Percentiles rank a stretch among this genome's conserved stretches.
Evolutionary conservation across 1,284 basidiomycete genomes (phyloP).

Genomic region (Trametes pubescens): DNA sequence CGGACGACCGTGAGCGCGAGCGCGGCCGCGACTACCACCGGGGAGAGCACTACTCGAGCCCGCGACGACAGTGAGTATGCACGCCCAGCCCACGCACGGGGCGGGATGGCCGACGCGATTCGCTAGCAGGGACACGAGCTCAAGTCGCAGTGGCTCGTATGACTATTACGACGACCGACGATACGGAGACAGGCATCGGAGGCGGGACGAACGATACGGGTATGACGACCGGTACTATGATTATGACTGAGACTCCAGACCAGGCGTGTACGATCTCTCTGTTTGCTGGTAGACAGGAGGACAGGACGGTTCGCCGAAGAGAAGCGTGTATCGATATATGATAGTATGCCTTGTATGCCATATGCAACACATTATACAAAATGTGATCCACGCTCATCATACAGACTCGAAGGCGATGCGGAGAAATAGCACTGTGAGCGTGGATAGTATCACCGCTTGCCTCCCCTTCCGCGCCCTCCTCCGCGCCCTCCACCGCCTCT

Average conservation of each 20-base stretch:
- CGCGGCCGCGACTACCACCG: constrained; percentile 25
- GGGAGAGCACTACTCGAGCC: constrained; percentile 9
- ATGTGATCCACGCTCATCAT: not conserved
- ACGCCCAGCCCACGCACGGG: constrained; percentile 4
- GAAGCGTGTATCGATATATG: constrained; percentile 14
- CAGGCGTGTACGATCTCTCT: not conserved
- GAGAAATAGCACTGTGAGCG: not conserved
- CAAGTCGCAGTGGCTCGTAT: constrained; percentile 20
- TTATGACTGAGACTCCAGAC: constrained; percentile 5
- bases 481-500: constrained; percentile 12
- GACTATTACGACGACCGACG: constrained; percentile 16
- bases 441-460: constrained; percentile 27
- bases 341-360: constrained; percentile 17
- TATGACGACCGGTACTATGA: constrained; percentile 1
- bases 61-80: constrained; percentile 26
- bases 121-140: constrained; percentile 19
- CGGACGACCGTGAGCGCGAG: constrained; percentile 9
- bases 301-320: not conserved
- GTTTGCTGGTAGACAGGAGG: not conserved
- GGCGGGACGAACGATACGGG: constrained; percentile 18
- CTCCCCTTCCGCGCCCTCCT: constrained; percentile 28
- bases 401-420: not conserved
- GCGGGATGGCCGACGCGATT: constrained; percentile 1
- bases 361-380: not conserved
- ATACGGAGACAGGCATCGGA: constrained; percentile 14